These are phyloP conservation scores for Astragalus glycyphyllos DNA, from an alignment of 306 rosid genomes.

Conservation along the genomic window DNA sequence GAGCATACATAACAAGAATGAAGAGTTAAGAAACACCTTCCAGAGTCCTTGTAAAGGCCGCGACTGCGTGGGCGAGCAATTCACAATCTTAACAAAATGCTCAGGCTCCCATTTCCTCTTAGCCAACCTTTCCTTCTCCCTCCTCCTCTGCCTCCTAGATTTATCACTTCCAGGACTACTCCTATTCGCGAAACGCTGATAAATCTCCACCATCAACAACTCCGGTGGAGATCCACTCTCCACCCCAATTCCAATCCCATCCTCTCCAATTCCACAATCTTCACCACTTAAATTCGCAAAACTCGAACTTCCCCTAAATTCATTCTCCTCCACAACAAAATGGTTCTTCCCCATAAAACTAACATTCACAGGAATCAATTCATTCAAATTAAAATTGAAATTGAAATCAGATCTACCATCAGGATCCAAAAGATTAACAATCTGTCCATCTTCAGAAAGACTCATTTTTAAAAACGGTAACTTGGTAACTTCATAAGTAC, in stretches of 20 bases:
- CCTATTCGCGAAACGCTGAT: slow-evolving; percentile 88
- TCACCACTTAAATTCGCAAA: slow-evolving; percentile 48
- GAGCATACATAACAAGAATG: slow-evolving; percentile 43
- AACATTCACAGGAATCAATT: slow-evolving; percentile 64
- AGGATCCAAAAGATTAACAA: slow-evolving; percentile 60
- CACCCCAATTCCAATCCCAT: slow-evolving; percentile 5
- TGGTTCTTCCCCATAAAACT: slow-evolving; percentile 82
- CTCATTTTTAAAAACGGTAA: slow-evolving; percentile 71
- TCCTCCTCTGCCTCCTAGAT: slow-evolving; percentile 80
- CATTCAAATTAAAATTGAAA: slow-evolving; percentile 33
- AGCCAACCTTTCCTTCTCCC: slow-evolving; percentile 71
- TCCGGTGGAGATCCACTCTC: slow-evolving; percentile 76
- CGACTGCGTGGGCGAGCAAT: slow-evolving; percentile 71
- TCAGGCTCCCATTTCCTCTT: slow-evolving; percentile 87
- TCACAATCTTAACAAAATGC: slow-evolving; percentile 90
- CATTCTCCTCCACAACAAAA: slow-evolving; percentile 79
- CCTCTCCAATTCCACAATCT: slow-evolving; percentile 53
- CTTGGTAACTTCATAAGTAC: slow-evolving; percentile 63
- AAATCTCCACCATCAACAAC: slow-evolving; percentile 74
- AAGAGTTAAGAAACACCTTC: slow-evolving; percentile 67
- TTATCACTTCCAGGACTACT: slow-evolving; percentile 78
- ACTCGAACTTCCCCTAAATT: slow-evolving; percentile 56
- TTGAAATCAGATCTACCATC: slow-evolving; percentile 55
- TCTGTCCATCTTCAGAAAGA: slow-evolving; percentile 70
- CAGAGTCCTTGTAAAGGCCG: slow-evolving; percentile 97